Base-by-base conservation (phyloP, 305 asterid genomes). In the Euphrasia arctica region DNA sequence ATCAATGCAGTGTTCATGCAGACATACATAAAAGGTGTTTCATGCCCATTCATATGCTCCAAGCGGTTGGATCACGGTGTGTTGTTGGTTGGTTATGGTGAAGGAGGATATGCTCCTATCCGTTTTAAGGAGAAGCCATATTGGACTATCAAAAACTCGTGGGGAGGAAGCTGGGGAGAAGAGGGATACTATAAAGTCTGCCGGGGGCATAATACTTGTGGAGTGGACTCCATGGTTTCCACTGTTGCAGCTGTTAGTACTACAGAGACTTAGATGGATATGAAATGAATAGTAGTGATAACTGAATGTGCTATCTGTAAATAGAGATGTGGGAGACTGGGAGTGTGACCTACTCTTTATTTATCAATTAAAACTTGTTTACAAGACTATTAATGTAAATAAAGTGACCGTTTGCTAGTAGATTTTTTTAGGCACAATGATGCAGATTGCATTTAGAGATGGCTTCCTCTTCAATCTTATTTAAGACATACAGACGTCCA, bases 1-100 rank as follows among this genome's bases (percentile, higher is more conserved):
- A 81, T 86, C 77, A 86, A 86, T 77, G 90, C 90, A 1, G 85
- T 71, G 15, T 86, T 45, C 72, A 86, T 86, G 94, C 94, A 86
- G 74, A 86, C 94, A 32, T 86, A 86, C 67, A 51, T 83, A 7
- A 67, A 73, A 18, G 90, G 90, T 43, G 94, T 86, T 5, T 86
- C 94, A n/a, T 86, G 94, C 78, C 94, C 94, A 25, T 83, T 65
- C 72, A 70, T 83, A 69, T 85, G 94, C 78, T 68, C 82, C 9
- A 83, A 79, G 77, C 41, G 67, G 9, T 63, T 79, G 62, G 90
- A 85, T 70, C 93, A 85, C 34, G 90, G 90, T 47, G 94, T 83
- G 11, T 48, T 85, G 55, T 49, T 85, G 62, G 90, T 85, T 10
- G 94, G 94, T 18, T 85, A 83, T 54, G 94, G 94, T 62, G 64